phyloP scores from a whole-genome alignment of 2,329 filamentous ascomycete species.

The Sporothrix globosa region DNA sequence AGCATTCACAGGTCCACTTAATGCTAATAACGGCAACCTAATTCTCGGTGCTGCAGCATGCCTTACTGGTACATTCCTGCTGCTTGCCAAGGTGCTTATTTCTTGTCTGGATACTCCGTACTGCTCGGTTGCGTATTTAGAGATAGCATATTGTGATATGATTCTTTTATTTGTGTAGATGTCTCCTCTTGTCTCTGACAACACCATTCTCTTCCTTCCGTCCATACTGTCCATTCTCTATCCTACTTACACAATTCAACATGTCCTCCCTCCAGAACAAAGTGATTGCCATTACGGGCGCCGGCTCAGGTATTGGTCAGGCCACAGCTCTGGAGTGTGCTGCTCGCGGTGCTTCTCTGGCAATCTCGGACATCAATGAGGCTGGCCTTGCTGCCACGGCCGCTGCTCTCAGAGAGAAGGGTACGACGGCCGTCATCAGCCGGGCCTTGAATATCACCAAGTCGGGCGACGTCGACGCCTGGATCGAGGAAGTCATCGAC shows the following conservation, averaged over 20 bases:
- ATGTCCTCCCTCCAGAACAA: constrained; percentile 22
- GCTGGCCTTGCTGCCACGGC: constrained; percentile 39
- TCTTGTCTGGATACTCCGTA: neutral
- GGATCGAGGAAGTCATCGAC: constrained; percentile 52
- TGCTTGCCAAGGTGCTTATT: neutral
- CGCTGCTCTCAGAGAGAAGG: neutral
- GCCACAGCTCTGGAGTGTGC: constrained; percentile 49
- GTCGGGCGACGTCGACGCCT: constrained; percentile 51
- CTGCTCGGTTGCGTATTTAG: neutral
- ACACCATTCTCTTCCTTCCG: too few relatives aligned
- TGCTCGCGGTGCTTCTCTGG: constrained; percentile 48
- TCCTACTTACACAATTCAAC: neutral
- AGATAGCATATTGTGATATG: neutral
- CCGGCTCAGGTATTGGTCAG: constrained; percentile 51
- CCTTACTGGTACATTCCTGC: neutral
- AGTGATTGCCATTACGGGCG: constrained; percentile 28
- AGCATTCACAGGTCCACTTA: neutral
- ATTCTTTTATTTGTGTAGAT: neutral
- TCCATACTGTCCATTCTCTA: neutral
- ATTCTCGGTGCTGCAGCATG: neutral
- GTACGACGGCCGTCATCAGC: neutral
- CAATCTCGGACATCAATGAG: constrained; percentile 50
- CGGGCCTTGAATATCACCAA: neutral
- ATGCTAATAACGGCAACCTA: constrained; percentile 3
- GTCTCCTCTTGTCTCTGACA: too few relatives aligned